Base-by-base conservation (phyloP, 2,329 filamentous ascomycete species). In the Nakataea oryzae region DNA sequence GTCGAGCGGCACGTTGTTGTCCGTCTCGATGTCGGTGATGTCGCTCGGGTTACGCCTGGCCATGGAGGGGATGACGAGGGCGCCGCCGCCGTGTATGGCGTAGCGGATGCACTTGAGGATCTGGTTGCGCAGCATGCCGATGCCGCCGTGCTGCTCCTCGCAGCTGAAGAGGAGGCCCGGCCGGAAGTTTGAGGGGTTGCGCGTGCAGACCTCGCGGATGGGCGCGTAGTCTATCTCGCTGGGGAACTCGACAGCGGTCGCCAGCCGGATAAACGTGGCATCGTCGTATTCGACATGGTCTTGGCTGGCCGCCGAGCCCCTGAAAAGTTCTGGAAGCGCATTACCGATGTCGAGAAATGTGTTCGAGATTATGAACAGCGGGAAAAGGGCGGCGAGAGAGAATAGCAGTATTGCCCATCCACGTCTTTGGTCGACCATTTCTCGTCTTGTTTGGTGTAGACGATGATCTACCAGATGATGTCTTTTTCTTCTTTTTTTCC, bases 21-120 rank as follows among this genome's bases (percentile, higher is more conserved):
- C 57, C 1, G 70, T 72, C 57, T 71, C 68, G 55, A 73, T 73
- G 30, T 73, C 71, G 50, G 67, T 63, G 1, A 72, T 65, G 61
- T 74, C 67, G 17, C 66, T 67, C 17, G 70, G 67, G 60, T 74
- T 73, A 34, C 74, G 70, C 57, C 73, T 60, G 1, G 69, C 67
- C 65, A 76, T 75, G 1, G 71, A 71, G 2, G 74, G 74, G 2
- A 76, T 54, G 3, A 76, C 74, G 1, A 76, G 54, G 0, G 70
- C 70, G 47, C 66, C 74, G 8, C 74, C 75, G 30, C 68, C 74
- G 58, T 70, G 68, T 56, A 76, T 76, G 5, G 75, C 72, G 60
- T 75, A 77, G 24, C 75, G 70, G 6, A 76, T 69, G 65, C 75
- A 77, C 59, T 74, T 75, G 3, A 77, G 65, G 26, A 77, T 75